Conservation (phyloP, 2,329 filamentous ascomycete species). For the Xylariales sp. region DNA sequence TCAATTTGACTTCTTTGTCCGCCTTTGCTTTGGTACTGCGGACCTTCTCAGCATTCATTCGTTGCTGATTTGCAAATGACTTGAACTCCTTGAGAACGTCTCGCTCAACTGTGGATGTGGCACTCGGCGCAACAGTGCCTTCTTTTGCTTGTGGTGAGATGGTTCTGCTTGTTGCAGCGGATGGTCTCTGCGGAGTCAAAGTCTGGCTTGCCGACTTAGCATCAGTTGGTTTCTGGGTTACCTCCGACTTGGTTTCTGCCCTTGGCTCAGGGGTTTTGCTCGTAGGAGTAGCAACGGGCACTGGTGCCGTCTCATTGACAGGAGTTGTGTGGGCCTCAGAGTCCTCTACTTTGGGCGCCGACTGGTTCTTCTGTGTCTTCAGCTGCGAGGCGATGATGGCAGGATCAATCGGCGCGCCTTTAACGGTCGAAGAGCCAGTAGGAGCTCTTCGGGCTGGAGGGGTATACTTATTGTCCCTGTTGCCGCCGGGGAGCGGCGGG, state of each 20-base stretch:
- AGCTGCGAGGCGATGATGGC: conserved; percentile 89
- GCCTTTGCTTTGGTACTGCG: conserved; percentile 55
- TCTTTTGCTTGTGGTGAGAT: conserved; percentile 36
- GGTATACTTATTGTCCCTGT: conserved; percentile 69
- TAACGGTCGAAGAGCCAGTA: conserved; percentile 65
- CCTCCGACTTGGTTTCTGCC: conserved; percentile 20
- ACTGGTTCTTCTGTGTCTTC: conserved; percentile 40
- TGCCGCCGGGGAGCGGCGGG: conserved; percentile 52
- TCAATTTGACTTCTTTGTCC: conserved; percentile 89
- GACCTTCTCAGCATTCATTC: conserved; percentile 50
- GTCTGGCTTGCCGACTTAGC: conserved; percentile 19
- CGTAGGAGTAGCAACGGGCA: conserved; percentile 16
- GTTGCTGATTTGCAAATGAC: conserved; percentile 55
- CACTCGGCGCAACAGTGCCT: conserved; percentile 41
- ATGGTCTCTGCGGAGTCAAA: conserved; percentile 24
- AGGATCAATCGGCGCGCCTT: conserved; percentile 75
- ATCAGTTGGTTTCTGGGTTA: conserved; percentile 20
- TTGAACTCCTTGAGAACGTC: conserved; percentile 62
- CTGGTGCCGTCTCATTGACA: conserved; percentile 14
- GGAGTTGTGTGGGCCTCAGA: conserved; percentile 20
- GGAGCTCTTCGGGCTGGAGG: conserved; percentile 84
- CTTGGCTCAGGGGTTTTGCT: conserved; percentile 30
- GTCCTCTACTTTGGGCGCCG: conserved; percentile 32
- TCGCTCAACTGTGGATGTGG: conserved; percentile 56
- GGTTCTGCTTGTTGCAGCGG: conserved; percentile 36